Evolutionary conservation across 1,284 basidiomycete genomes (phyloP), one percentile per base, ranked within the genome.

Genomic region (Trichosporon coremiiforme): DNA sequence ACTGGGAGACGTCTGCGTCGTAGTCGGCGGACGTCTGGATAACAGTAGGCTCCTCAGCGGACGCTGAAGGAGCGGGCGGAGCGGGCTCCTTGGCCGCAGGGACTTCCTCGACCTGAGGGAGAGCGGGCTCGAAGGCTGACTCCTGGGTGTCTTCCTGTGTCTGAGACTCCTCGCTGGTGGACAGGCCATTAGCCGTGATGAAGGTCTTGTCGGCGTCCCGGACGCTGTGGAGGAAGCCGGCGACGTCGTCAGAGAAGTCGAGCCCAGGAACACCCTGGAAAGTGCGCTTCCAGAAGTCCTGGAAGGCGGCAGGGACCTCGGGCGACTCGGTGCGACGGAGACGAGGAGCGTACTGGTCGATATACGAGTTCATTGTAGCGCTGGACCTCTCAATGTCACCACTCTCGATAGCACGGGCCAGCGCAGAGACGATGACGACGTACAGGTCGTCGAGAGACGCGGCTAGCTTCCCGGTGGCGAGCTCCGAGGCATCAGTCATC

Each of bases 381-480:
- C 72, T 70, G 0, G 70, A 68, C 6, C 74, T 65, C 0, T 71
- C 64, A 22, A 80, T 68, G 20, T 71, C 66, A 7, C 70, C 67
- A 1, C 62, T 35, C n/a, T 66, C 62, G 47, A 83, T 74, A 2
- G 76, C 73, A 8, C 70, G 47, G 9, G 71, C 66, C 2, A 82
- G 62, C 0, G 67, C 70, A 8, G 55, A 41, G n/a, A 83, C 70
- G 8, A 78, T 20, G 4, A 75, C 66, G 10, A 79, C 66, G 72
- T 83, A 82, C 4, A 80, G 68, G 10, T 66, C 10, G 66, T 82
- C 80, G n/a, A 82, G 71, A 74, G 77, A 33, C 13, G 35, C n/a
- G 5, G 35, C 33, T 12, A 68, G 68, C 55, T 66, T 67, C 45
- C 60, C 70, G 5, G 25, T 17, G 1, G 69, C 73, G 8, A 74